Evolutionary conservation across 306 rosid species (phyloP).

Genomic region (Leucaena leucocephala): DNA sequence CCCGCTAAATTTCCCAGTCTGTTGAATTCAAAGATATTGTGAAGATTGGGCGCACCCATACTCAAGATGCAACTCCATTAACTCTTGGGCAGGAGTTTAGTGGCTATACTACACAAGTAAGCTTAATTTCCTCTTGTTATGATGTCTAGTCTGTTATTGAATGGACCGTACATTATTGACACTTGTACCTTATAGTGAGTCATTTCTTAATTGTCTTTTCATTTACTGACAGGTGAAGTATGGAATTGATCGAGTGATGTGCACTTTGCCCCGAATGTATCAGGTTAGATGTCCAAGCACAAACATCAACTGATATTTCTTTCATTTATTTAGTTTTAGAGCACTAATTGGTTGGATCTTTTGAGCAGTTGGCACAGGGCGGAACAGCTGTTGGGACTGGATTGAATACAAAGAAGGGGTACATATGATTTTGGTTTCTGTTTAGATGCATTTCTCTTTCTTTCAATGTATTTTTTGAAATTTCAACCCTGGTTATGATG

Average conservation of each 20-base stretch:
- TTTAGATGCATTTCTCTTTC: slow-evolving; percentile 9
- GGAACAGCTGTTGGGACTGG: slow-evolving; percentile 99
- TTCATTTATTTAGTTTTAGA: slow-evolving; percentile 10
- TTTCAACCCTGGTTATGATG: slow-evolving; percentile 6
- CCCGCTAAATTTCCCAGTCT: slow-evolving; percentile 56
- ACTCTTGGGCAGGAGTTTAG: slow-evolving; percentile 99
- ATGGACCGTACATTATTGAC: slow-evolving; percentile 22
- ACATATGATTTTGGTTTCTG: slow-evolving; percentile 40
- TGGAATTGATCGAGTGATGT: slow-evolving; percentile 78
- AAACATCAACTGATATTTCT: slow-evolving; percentile 9
- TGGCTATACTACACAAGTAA: slow-evolving; percentile 95
- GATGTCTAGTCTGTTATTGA: slow-evolving; percentile 21
- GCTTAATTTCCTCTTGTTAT: slow-evolving; percentile 34
- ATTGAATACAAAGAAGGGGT: slow-evolving; percentile 98
- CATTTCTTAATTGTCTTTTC: slow-evolving; percentile 40
- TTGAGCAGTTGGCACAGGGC: slow-evolving; percentile 97
- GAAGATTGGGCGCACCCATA: slow-evolving; percentile 97
- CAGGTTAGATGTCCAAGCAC: slow-evolving; percentile 60
- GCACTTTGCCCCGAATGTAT: slow-evolving; percentile 81
- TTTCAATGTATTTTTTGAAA: background rate
- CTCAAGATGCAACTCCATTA: slow-evolving; percentile 98
- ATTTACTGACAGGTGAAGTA: slow-evolving; percentile 76
- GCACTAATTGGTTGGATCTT: slow-evolving; percentile 43
- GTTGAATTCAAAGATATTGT: slow-evolving; percentile 91
- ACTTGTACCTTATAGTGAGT: slow-evolving; percentile 2